A percentile compares a stretch with the other conserved stretches of the same genome.
These are phyloP conservation scores for Rosa lucieae DNA, from an alignment of 306 rosid genomes.

Conservation along the genomic window DNA sequence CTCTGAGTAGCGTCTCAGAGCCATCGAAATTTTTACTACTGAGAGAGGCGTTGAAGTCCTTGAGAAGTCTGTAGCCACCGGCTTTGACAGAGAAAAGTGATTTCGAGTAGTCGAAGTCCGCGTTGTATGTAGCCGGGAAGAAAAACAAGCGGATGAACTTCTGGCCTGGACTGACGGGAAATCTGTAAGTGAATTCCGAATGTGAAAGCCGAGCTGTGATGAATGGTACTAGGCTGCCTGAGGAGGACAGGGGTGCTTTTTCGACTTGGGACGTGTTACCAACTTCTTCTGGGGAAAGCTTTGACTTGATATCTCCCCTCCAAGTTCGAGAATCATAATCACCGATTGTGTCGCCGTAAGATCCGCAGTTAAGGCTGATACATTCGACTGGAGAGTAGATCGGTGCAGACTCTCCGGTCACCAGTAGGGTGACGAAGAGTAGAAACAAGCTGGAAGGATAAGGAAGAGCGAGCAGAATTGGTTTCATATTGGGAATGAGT, in stretches of 20 bases:
- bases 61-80: no score
- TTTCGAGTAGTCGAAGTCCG: no score
- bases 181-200: no score
- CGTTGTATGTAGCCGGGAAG: no score
- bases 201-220: no score
- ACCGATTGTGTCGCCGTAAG: neutral
- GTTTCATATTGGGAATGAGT: neutral
- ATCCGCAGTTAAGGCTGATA: slow-evolving; percentile 21
- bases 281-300: neutral
- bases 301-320: slow-evolving; percentile 15
- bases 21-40: no score
- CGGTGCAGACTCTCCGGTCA: neutral
- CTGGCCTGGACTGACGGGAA: no score
- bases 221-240: neutral
- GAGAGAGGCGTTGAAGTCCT: no score
- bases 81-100: no score
- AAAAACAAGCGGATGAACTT: no score
- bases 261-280: neutral
- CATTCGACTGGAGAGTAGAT: neutral
- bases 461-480: no score
- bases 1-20: slow-evolving; percentile 9
- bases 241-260: neutral
- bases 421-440: neutral
- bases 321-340: neutral
- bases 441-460: neutral